Evolutionary conservation across 768 basidiomycete species (phyloP), one percentile per base, ranked within the genome.

Genomic region (Lentinus tigrinus): DNA sequence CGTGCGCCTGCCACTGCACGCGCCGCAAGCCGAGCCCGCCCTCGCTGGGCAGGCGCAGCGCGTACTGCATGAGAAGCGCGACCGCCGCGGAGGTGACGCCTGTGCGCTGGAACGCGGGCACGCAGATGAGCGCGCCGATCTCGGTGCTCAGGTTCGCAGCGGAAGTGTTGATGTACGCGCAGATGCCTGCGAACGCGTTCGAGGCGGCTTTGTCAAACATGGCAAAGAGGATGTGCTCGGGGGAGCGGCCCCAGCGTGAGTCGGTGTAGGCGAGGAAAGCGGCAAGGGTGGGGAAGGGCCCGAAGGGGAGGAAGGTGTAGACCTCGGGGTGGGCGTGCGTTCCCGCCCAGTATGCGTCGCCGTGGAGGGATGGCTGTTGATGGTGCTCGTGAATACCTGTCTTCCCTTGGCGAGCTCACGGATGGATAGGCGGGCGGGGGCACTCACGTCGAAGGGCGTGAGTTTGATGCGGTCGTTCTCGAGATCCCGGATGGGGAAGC

Each of bases 1-100:
- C 64, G 49, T 83, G 80, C 3, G 85, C 76, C 58, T 80, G 78
- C 84, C 87, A 91, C 31, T 81, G 81, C 0, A 87, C 81, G 11
- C 88, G 76, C 3, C 87, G 77, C 37, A 90, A 67, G 0, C 83
- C 81, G 2, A 89, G 72, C 1, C 81, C 82, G 27, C 74, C 69
- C 14, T 67, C 67, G 6, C 66, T 65, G 0, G 81, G 78, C 2
- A 70, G 49, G 14, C 72, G 68, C 52, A 78, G 67, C 31, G 71
- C 66, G 58, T 72, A 78, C 7, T 52, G 57, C 19, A 91, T 71
- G n/a, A 77, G 66, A 9, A 78, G 66, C 13, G 70, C 70, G 48
- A 72, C 64, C 3, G 76, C 72, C 54, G 78, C 71, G 17, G 73
- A 68, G 21, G 73, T 72, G 54, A 79, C 69, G 63, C 78, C 74